A percentile compares a stretch with the other conserved stretches of the same genome.
phyloP scores from a whole-genome alignment of 352 stramenopile species.

The Pythium inflatum region DNA sequence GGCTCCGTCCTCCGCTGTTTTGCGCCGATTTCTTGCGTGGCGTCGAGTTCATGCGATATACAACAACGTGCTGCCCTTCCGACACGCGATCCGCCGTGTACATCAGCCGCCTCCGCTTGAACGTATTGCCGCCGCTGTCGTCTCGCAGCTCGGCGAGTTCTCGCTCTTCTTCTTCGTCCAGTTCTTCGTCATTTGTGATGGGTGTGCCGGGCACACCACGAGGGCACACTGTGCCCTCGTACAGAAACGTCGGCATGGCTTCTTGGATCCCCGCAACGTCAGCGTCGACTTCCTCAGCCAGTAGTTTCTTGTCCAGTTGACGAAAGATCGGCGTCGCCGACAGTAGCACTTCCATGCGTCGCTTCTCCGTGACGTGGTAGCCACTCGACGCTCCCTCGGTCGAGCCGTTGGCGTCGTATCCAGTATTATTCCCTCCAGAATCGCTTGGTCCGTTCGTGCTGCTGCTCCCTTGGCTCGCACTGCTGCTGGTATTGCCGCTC shows the following conservation, averaged over 20 bases:
- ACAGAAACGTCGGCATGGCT: slow-evolving; percentile 23
- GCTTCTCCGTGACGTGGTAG: slow-evolving; percentile 56
- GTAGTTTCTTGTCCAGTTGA: slow-evolving; percentile 44
- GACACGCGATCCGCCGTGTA: slow-evolving; percentile 59
- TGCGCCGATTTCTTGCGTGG: slow-evolving; percentile 1
- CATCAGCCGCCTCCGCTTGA: slow-evolving; percentile 36
- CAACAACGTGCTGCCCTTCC: slow-evolving; percentile 60
- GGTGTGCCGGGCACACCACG: background rate
- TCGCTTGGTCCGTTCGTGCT: slow-evolving; percentile 25
- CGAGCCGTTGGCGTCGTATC: background rate
- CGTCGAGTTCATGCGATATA: slow-evolving; percentile 28
- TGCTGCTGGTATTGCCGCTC: slow-evolving; percentile 29
- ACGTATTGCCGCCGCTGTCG: background rate
- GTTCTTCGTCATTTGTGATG: slow-evolving; percentile 23
- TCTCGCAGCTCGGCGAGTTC: slow-evolving; percentile 5
- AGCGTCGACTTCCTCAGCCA: slow-evolving; percentile 35
- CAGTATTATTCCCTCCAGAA: slow-evolving; percentile 12
- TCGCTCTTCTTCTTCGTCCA: slow-evolving; percentile 26
- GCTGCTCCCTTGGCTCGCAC: slow-evolving; percentile 21
- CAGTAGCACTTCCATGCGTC: slow-evolving; percentile 55
- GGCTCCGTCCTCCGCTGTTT: background rate
- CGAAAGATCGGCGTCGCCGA: slow-evolving; percentile 55
- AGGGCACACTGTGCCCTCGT: no score
- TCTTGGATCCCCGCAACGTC: slow-evolving; percentile 50
- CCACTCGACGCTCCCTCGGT: slow-evolving; percentile 28